These are phyloP conservation scores for Brachypodium distachyon DNA, from an alignment of 202 grass and related monocot species.

Conservation along the genomic window DNA sequence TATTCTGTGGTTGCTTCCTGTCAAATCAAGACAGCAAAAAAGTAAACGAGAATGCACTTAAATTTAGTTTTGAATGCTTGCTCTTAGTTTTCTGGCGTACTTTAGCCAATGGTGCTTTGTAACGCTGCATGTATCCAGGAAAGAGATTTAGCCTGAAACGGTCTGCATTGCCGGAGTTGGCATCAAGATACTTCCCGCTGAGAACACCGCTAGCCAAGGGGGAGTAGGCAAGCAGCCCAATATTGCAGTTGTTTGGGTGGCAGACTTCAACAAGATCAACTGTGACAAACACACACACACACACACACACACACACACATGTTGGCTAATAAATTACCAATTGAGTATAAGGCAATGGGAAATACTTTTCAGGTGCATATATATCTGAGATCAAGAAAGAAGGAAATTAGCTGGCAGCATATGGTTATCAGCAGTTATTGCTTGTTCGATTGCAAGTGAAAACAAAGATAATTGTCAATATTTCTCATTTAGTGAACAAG, in stretches of 20 bases:
- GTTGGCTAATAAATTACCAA: too few relatives aligned
- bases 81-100: slow-evolving; percentile 13
- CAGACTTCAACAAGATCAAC: slow-evolving; percentile 95
- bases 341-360: too few relatives aligned
- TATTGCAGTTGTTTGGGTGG: slow-evolving; percentile 77
- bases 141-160: slow-evolving; percentile 71
- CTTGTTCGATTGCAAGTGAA: background rate
- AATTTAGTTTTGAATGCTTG: background rate
- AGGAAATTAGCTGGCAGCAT: background rate
- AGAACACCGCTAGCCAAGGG: slow-evolving; percentile 73
- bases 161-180: slow-evolving; percentile 22
- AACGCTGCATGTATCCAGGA: slow-evolving; percentile 88
- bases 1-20: slow-evolving; percentile 74
- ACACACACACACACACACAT: too few relatives aligned
- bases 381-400: background rate
- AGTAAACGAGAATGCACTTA: background rate
- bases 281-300: too few relatives aligned
- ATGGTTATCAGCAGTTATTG: background rate
- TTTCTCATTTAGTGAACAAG: background rate
- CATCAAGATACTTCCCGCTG: slow-evolving; percentile 77
- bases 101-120: slow-evolving; percentile 68
- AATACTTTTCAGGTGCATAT: too few relatives aligned
- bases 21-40: background rate
- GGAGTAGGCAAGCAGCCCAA: slow-evolving; percentile 82
- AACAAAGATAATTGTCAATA: background rate